Evolutionary conservation across 805 yeast genomes (phyloP).

Genomic region (Starmerella geochares): DNA sequence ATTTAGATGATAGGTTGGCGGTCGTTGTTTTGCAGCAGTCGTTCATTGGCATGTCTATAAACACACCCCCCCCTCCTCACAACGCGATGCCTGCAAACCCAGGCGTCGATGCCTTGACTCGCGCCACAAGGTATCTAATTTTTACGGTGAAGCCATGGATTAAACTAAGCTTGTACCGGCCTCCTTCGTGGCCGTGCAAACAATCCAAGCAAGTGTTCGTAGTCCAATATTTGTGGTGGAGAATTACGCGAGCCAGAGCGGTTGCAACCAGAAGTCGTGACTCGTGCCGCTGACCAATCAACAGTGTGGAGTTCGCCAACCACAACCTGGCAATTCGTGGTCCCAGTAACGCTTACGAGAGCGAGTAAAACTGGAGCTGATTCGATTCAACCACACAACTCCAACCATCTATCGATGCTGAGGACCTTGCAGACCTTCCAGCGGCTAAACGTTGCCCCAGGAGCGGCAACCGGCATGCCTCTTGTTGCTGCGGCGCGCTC

Average conservation of each 20-base stretch:
- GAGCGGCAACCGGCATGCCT: slow-evolving; percentile 5
- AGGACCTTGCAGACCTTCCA: slow-evolving; percentile 20
- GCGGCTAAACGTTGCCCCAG: slow-evolving; percentile 14
- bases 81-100: too few species aligned
- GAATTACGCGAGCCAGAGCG: not conserved
- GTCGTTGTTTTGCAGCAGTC: too few species aligned
- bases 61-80: too few species aligned
- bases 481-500: slow-evolving; percentile 13
- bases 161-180: too few species aligned
- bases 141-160: too few species aligned
- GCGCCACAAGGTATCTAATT: too few species aligned
- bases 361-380: slow-evolving; percentile 10
- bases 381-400: not conserved
- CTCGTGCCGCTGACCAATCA: slow-evolving; percentile 14
- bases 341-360: slow-evolving; percentile 13
- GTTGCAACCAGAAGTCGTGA: not conserved
- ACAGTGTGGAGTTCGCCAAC: slow-evolving; percentile 14
- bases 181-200: too few species aligned
- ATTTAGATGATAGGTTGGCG: too few species aligned
- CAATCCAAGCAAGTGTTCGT: too few species aligned
- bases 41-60: too few species aligned
- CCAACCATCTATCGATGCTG: slow-evolving; percentile 13
- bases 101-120: too few species aligned
- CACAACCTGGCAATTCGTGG: slow-evolving; percentile 14
- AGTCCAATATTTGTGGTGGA: too few species aligned